Base-by-base conservation (phyloP, 2,329 filamentous ascomycete genomes). In the Cladosporium velox region DNA sequence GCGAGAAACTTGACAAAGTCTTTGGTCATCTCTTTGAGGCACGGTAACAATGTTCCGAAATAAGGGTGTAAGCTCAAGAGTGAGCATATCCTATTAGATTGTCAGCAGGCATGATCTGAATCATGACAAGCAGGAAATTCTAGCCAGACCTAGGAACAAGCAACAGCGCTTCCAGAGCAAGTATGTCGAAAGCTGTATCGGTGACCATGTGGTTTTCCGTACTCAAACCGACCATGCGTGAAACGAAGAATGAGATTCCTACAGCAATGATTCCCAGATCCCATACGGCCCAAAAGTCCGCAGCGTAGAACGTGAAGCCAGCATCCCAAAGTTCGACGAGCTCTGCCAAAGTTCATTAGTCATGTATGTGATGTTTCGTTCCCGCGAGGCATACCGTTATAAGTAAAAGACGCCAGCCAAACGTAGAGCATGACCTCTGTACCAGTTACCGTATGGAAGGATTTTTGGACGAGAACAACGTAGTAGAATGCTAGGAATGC, bases 11-110 rank as follows among this genome's bases (percentile, higher is more conserved):
- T 93, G 77, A 93, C 78, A 75, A 97, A 97, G 75, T 96, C 92
- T 78, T 93, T 94, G 47, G 91, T 87, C 93, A 97, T 97, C 76
- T 94, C 92, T 76, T 95, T 95, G 60, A 97, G 84, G 69, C 93
- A 96, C 0, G 93, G 93, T 67, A 97, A 93, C 44, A 95, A 78
- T 0, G 91, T 95, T 51, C 92, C 93, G 85, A 95, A 97, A 76
- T 96, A 97, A 1, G 92, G 91, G 72, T 92, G 92, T 69, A 97
- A 79, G 75, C 91, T 94, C 69, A 97, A 84, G 62, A 97, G 85
- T 15, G 93, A 96, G 79, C 90, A 96, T 71, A 96, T 90, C 67
- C 91, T 89, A 18, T 30, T 3, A 11, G 15, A 30, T 8, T 28
- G 55, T 59, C 8, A 59, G 57, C 54, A 44, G 4, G 7, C 18